These are phyloP conservation scores for Leucocoprinus leucothites DNA, from an alignment of 768 basidiomycete genomes.

Conservation along the genomic window DNA sequence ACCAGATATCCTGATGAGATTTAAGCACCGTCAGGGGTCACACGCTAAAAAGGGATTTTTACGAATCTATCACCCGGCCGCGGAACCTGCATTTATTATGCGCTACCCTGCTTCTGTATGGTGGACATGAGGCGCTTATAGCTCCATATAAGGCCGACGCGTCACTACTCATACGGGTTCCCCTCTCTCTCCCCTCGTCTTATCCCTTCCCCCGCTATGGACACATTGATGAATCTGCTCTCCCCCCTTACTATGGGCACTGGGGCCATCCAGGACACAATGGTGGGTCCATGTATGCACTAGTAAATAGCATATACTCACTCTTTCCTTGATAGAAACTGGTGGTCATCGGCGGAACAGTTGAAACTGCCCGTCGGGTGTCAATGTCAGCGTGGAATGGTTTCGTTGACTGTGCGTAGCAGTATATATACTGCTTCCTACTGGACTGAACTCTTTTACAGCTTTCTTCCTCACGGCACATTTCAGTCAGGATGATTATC, in stretches of 20 bases:
- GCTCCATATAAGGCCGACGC: slow-evolving; percentile 40
- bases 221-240: slow-evolving; percentile 65
- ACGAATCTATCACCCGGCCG: slow-evolving; percentile 5
- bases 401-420: slow-evolving; percentile 74
- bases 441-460: slow-evolving; percentile 18
- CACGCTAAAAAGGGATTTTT: slow-evolving; percentile 2
- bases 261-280: slow-evolving; percentile 73
- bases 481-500: slow-evolving; percentile 85
- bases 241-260: slow-evolving; percentile 69
- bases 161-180: slow-evolving; percentile 24
- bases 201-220: slow-evolving; percentile 44
- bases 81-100: slow-evolving; percentile 19
- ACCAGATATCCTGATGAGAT: slow-evolving; percentile 1
- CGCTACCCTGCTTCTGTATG: slow-evolving; percentile 31
- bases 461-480: slow-evolving; percentile 90
- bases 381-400: slow-evolving; percentile 88
- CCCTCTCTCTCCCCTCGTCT: slow-evolving; percentile 22
- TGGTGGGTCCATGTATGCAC: slow-evolving; percentile 41
- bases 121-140: slow-evolving; percentile 38
- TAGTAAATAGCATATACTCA: slow-evolving; percentile 2
- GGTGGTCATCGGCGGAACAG: slow-evolving; percentile 86
- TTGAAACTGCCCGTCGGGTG: slow-evolving; percentile 79
- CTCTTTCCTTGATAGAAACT: slow-evolving; percentile 56
- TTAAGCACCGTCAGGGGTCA: slow-evolving; percentile 8
- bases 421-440: background rate